These are phyloP conservation scores for Castanospermum australe DNA, from an alignment of 306 rosid species.

Conservation along the genomic window DNA sequence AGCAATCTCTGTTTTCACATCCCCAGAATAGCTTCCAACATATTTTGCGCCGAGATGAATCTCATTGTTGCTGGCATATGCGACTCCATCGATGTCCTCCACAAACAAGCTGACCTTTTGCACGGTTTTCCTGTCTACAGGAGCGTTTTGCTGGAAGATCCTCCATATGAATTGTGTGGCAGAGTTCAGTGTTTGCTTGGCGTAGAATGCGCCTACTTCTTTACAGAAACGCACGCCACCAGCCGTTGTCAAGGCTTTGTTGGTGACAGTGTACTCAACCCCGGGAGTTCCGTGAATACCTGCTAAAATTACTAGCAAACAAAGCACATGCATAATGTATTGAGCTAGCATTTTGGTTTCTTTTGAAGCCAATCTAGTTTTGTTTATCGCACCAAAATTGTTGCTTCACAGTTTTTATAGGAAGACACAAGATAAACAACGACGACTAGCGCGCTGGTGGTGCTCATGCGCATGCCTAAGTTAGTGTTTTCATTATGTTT, in stretches of 20 bases:
- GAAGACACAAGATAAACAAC: neutral
- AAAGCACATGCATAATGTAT: conserved; percentile 3
- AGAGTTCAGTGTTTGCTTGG: conserved; percentile 27
- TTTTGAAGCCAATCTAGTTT: too few species aligned
- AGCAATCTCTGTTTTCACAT: conserved; percentile 37
- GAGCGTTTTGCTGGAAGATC: conserved; percentile 16
- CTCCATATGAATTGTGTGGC: conserved; percentile 42
- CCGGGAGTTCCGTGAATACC: conserved; percentile 25
- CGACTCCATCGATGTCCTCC: conserved; percentile 39
- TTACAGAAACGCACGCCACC: conserved; percentile 47
- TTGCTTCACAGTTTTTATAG: too few species aligned
- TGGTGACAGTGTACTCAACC: conserved; percentile 38
- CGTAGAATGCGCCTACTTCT: conserved; percentile 21
- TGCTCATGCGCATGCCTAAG: too few species aligned
- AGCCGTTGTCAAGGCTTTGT: conserved; percentile 35
- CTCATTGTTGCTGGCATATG: conserved; percentile 30
- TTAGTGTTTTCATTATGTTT: too few species aligned
- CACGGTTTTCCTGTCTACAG: conserved; percentile 27
- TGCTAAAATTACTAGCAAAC: conserved; percentile 24
- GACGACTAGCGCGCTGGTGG: too few species aligned
- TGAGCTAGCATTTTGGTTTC: too few species aligned
- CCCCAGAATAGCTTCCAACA: conserved; percentile 36
- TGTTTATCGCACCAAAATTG: too few species aligned
- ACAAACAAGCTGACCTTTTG: conserved; percentile 14
- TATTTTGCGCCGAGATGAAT: conserved; percentile 43